Evolutionary conservation across 352 stramenopile genomes (phyloP), one percentile per base, ranked within the genome.

Genomic region (Phytophthora uliginosa): DNA sequence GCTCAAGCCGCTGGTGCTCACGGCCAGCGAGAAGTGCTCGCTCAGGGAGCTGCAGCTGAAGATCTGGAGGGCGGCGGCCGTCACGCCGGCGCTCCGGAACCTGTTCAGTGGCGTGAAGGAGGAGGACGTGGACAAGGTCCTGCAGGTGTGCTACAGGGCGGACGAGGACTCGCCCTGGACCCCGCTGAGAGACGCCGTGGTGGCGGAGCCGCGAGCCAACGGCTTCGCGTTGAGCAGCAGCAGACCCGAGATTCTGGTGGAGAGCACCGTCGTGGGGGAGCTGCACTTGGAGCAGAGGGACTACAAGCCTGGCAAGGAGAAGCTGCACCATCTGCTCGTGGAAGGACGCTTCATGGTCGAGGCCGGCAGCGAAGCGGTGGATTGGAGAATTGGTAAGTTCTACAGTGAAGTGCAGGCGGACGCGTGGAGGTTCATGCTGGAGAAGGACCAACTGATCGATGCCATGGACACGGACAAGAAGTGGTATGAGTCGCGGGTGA

Each of bases 401-500:
- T 92, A 82, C 54, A 95, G 83, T 42, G 73, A 92, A 24, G 82
- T 95, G 34, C 58, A 85, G 28, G 73, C 76, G 1, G 81, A 91
- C 22, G 69, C 76, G 9, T 97, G 90, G 90, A 73, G 88, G 10
- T 90, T 86, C 45, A 58, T 81, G 18, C 67, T 97, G 20, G 7
- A 86, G 51, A 50, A 76, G 12, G 78, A 73, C 13, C 78, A 97
- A 40, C 73, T 94, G 33, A 71, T 97, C 17, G 90, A 97, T 22
- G 90, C 87, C 0, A 40, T 79, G n/a, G 90, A 97, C 68, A 93
- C 84, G 6, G 79, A 92, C 57, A 82, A 86, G 7, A 93, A 95
- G 53, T 97, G 90, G 90, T 92, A 92, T 42, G 89, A 96, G 48
- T 91, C 86, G 18, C 76, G 83, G 7, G 69, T 95, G 18, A 66